Evolutionary conservation across 164 flowering plant genomes (phyloP), one percentile per base, ranked within the genome.

Genomic region (Platanus orientalis): DNA sequence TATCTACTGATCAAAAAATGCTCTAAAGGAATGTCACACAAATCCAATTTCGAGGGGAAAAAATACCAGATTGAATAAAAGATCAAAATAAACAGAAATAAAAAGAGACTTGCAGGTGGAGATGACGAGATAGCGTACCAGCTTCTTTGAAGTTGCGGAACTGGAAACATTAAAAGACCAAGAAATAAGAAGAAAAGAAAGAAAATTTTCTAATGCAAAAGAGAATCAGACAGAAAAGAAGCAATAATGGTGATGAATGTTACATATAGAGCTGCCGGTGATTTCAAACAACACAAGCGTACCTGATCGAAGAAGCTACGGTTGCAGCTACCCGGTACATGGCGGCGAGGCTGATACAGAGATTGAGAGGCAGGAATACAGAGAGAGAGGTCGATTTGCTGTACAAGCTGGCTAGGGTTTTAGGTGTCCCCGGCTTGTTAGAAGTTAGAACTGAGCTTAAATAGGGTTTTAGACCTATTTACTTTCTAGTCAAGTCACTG

Each of bases 291-390:
- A 21, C 4, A 14, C 21, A 20, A 25, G 28, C 6, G 24, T 20
- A 79, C 79, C 79, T 68, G 68, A 79, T 54, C 9, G 81, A 67
- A 20, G 84, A 81, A 69, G 79, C 77, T 62, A 81, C 47, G 48
- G 62, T 70, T 54, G 79, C 61, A 30, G 73, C 80, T 16, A 73
- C 21, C 26, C 84, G 69, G 54, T 78, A 73, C 84, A 81, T 81
- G 57, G 64, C 60, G 42, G 44, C 21, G 30, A 32, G 17, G 5
- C 23, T n/a, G n/a, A n/a, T n/a, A n/a, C n/a, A n/a, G n/a, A n/a
- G n/a, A n/a, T n/a, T n/a, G n/a, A n/a, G 27, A 42, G 23, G 26
- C n/a, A 9, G n/a, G 10, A 27, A 24, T 36, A 50, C 14, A 24
- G 52, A 55, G 61, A 27, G 45, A 26, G 19, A 23, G 19, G 32